Evolutionary conservation across 148 eudicot genomes (phyloP).

Genomic region (Linanthus parryae): DNA sequence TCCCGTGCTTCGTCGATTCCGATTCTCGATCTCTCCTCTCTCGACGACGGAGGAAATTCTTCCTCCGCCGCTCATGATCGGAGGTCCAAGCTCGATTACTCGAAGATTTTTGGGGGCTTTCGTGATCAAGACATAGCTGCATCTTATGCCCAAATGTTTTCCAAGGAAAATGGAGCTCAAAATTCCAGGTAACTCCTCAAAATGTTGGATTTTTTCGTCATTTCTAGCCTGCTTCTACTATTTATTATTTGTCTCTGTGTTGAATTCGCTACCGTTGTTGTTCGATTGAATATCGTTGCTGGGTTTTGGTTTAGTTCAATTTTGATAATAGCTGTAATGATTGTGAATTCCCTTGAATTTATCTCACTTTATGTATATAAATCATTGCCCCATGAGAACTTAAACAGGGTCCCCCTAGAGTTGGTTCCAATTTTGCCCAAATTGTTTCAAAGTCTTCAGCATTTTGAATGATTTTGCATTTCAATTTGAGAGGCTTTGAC

Average conservation of each 20-base stretch:
- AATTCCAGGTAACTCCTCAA: conserved; percentile 10
- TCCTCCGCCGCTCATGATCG: conserved; percentile 32
- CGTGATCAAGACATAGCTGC: conserved; percentile 23
- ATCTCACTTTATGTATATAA: no score
- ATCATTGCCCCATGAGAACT: no score
- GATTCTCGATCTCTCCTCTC: conserved; percentile 48
- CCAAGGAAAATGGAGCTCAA: conserved; percentile 14
- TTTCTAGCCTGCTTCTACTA: not conserved
- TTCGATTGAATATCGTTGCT: no score
- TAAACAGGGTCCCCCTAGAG: no score
- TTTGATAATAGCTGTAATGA: no score
- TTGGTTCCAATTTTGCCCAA: no score
- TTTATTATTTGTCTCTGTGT: conserved; percentile 1
- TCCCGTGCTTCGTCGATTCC: conserved; percentile 46
- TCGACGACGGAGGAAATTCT: conserved; percentile 14
- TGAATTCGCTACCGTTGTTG: not conserved
- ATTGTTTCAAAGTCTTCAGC: no score
- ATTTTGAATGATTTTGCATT: no score
- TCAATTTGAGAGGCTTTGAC: no score
- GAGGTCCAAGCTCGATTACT: conserved; percentile 42
- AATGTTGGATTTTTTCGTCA: not conserved
- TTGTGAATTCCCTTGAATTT: no score
- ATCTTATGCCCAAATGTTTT: conserved; percentile 34
- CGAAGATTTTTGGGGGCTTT: conserved; percentile 44
- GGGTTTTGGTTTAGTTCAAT: no score